A percentile compares a stretch with the other conserved stretches of the same genome.
phyloP scores from a whole-genome alignment of 805 yeast genomes.

The Starmerella bacillaris region DNA sequence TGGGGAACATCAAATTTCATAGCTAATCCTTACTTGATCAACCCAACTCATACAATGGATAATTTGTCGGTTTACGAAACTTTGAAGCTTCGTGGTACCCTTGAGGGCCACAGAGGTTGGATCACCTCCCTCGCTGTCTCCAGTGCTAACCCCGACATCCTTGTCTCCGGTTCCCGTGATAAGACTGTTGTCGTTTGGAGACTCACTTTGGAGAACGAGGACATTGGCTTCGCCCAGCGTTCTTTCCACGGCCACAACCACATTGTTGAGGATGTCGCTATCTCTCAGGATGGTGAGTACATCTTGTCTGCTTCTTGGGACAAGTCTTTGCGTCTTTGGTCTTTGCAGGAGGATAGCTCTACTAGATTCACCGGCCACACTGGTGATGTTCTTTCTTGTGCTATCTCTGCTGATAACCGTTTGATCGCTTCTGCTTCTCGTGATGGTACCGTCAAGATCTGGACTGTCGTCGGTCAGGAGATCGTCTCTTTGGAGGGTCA shows the following conservation, averaged over 20 bases:
- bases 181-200: slow-evolving; percentile 97
- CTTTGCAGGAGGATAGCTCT: slow-evolving; percentile 81
- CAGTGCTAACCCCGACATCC: slow-evolving; percentile 92
- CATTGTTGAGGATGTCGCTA: slow-evolving; percentile 94
- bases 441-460: slow-evolving; percentile 96
- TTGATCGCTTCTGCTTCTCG: slow-evolving; percentile 97
- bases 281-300: slow-evolving; percentile 93
- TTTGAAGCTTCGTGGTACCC: slow-evolving; percentile 98
- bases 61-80: slow-evolving; percentile 40
- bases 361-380: slow-evolving; percentile 96
- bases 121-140: slow-evolving; percentile 97
- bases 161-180: slow-evolving; percentile 97
- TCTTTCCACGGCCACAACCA: slow-evolving; percentile 97
- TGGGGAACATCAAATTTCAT: slow-evolving; percentile 11
- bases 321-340: slow-evolving; percentile 97
- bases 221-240: slow-evolving; percentile 96
- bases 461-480: slow-evolving; percentile 98
- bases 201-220: slow-evolving; percentile 86
- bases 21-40: background rate
- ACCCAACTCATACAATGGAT: slow-evolving; percentile 13
- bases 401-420: slow-evolving; percentile 90
- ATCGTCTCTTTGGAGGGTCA: slow-evolving; percentile 86
- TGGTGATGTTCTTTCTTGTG: slow-evolving; percentile 91
- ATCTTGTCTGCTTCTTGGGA: slow-evolving; percentile 99
- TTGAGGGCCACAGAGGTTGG: slow-evolving; percentile 71